Evolutionary conservation across 1,284 basidiomycete species (phyloP), one percentile per base, ranked within the genome.

Genomic region (Crucibulum parvulum): DNA sequence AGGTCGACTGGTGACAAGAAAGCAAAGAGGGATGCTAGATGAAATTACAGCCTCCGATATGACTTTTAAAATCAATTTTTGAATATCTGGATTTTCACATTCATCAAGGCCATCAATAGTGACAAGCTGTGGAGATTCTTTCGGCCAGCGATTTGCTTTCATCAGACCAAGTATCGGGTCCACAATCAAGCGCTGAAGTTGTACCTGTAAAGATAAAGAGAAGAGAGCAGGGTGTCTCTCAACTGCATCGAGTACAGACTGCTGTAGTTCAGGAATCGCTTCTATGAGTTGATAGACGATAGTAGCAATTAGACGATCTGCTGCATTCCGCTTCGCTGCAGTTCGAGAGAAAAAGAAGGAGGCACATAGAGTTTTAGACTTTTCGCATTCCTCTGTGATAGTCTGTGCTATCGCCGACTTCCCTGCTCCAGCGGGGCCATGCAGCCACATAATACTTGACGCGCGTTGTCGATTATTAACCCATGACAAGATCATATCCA

Each of bases 21-120:
- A 51, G 15, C 39, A 31, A 9, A 63, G 35, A 4, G 56, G 62
- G 11, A 61, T 16, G 13, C 35, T 3, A 31, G 4, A 39, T 24
- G 38, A 31, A 11, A 39, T 41, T 10, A 53, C 6, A 1, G 50
- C 16, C 8, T 16, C 24, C 11, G 43, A 37, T 31, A 63, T 39
- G 6, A 52, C 34, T 5, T 18, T 8, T 6, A 63, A 35, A 18
- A 63, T 54, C 4, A 52, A 24, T 13, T 37, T 13, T 43, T 63
- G 62, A n/a, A 37, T 43, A 9, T 53, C 37, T 1, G n/a, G 36
- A 9, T 46, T 51, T 13, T 54, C 18, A 37, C 61, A 62, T 56
- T 62, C 61, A 38, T 62, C 61, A 7, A 62, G 53, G 2, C 61
- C 57, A 24, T 62, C 61, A 4, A 59, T 35, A 10, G 59, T 51